phyloP scores from a whole-genome alignment of 2,329 filamentous ascomycete genomes.

The Juglanconis sp. region DNA sequence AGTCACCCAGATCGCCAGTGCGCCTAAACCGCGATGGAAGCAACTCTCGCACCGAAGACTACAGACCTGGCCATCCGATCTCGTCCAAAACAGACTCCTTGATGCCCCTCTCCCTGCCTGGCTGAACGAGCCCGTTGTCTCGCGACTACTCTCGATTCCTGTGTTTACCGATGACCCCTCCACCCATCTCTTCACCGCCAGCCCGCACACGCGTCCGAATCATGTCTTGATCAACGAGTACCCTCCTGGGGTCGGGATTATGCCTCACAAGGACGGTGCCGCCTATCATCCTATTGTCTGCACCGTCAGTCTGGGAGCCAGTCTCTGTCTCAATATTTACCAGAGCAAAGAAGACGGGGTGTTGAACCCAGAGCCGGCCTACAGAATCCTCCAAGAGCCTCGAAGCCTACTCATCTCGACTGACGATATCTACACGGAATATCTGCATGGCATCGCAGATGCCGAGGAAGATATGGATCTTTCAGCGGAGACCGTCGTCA shows the following conservation, averaged over 20 bases:
- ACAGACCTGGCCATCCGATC: conserved; percentile 83
- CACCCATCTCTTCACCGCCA: conserved; percentile 48
- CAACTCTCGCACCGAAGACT: conserved; percentile 83
- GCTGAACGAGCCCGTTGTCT: conserved; percentile 67
- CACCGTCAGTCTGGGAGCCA: conserved; percentile 80
- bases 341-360: conserved; percentile 60
- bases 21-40: conserved; percentile 78
- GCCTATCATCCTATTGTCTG: conserved; percentile 88
- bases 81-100: conserved; percentile 75
- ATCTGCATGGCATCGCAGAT: conserved; percentile 72
- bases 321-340: conserved; percentile 75
- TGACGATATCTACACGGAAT: conserved; percentile 63
- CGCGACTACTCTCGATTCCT: conserved; percentile 53
- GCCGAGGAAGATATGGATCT: conserved; percentile 65
- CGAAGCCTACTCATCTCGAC: conserved; percentile 75
- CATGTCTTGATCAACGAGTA: conserved; percentile 96
- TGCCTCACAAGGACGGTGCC: conserved; percentile 90
- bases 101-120: conserved; percentile 71
- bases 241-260: conserved; percentile 82
- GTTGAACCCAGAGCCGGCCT: conserved; percentile 47
- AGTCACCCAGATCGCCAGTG: conserved; percentile 52
- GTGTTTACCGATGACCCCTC: conserved; percentile 25
- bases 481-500: conserved; percentile 58
- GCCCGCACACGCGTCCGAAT: conserved; percentile 76
- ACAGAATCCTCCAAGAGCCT: conserved; percentile 75